A percentile compares a stretch with the other conserved stretches of the same genome.
Conservation (phyloP, 73 alveolate genomes). For the Paramecium bursaria region DNA sequence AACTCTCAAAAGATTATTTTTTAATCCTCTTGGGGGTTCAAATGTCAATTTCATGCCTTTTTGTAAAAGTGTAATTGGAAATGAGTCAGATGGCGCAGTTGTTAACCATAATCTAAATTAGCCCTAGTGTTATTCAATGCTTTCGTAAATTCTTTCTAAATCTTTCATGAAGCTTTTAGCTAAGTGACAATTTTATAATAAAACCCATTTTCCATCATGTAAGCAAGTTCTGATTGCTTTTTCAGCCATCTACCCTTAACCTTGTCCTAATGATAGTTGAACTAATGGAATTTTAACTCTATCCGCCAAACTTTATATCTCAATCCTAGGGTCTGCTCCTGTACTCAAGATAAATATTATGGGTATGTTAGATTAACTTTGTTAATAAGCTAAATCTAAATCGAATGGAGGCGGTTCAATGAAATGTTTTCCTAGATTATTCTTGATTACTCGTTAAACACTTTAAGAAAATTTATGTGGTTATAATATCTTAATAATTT, state of each 20-base stretch:
- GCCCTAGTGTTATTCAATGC: conserved; percentile 13
- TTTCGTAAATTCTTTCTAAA: conserved; percentile 87
- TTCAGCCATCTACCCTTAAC: conserved; percentile 93
- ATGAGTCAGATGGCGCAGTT: conserved; percentile 93
- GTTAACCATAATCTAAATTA: conserved; percentile 97
- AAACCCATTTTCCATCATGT: conserved; percentile 95
- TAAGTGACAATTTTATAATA: conserved; percentile 96
- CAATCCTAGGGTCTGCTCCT: conserved; percentile 98
- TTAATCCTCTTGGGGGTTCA: conserved; percentile 98
- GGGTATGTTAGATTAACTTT: conserved; percentile 90
- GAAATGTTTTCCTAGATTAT: conserved; percentile 90
- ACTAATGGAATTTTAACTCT: conserved; percentile 79
- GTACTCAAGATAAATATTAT: conserved; percentile 94
- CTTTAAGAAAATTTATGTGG: conserved; percentile 95
- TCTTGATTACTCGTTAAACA: conserved; percentile 83
- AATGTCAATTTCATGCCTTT: conserved; percentile 94
- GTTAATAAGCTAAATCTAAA: conserved; percentile 86
- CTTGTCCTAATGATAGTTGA: conserved; percentile 96
- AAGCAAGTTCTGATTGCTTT: conserved; percentile 90
- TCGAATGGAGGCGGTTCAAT: conserved; percentile 96
- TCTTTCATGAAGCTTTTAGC: conserved; percentile 96
- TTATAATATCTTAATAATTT: conserved; percentile 88
- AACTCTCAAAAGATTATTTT: conserved; percentile 91
- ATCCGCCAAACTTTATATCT: conserved; percentile 87
- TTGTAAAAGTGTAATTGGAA: conserved; percentile 94